Percentiles rank a stretch among this genome's conserved stretches.
Conservation (phyloP, 768 basidiomycete genomes). For the Pisolithus orientalis region DNA sequence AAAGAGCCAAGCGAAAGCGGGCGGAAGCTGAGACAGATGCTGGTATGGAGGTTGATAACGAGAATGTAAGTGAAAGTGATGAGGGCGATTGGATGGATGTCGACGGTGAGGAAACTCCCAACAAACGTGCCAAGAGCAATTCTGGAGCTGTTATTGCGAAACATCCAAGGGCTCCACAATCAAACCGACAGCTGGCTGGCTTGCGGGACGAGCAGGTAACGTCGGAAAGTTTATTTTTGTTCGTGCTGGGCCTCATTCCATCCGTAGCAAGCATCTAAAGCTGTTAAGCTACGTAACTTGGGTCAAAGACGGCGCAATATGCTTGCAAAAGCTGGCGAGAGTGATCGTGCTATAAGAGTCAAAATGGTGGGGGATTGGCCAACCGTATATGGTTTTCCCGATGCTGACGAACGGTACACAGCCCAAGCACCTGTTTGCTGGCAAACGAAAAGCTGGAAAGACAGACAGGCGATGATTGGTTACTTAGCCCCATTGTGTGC, state of each 20-base stretch:
- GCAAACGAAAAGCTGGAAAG: conserved; percentile 78
- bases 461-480: conserved; percentile 56
- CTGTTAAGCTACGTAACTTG: conserved; percentile 77
- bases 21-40: conserved; percentile 48
- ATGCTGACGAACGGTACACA: conserved; percentile 21
- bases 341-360: conserved; percentile 71
- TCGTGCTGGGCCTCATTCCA: conserved; percentile 5
- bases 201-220: conserved; percentile 66
- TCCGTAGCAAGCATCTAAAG: conserved; percentile 71
- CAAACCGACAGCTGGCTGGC: conserved; percentile 73
- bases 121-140: conserved; percentile 59
- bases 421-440: conserved; percentile 82
- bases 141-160: conserved; percentile 49
- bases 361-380: conserved; percentile 63
- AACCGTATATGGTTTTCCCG: background rate
- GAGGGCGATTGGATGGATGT: conserved; percentile 52
- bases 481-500: background rate
- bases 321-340: conserved; percentile 87
- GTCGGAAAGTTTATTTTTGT: background rate
- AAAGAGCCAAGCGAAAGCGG: conserved; percentile 57
- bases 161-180: conserved; percentile 51
- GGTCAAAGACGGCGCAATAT: conserved; percentile 83
- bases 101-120: conserved; percentile 45
- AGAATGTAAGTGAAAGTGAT: conserved; percentile 34
- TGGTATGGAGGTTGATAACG: conserved; percentile 69